These are phyloP conservation scores for Phytophthora tentaculata DNA, from an alignment of 352 stramenopile species.

Conservation along the genomic window DNA sequence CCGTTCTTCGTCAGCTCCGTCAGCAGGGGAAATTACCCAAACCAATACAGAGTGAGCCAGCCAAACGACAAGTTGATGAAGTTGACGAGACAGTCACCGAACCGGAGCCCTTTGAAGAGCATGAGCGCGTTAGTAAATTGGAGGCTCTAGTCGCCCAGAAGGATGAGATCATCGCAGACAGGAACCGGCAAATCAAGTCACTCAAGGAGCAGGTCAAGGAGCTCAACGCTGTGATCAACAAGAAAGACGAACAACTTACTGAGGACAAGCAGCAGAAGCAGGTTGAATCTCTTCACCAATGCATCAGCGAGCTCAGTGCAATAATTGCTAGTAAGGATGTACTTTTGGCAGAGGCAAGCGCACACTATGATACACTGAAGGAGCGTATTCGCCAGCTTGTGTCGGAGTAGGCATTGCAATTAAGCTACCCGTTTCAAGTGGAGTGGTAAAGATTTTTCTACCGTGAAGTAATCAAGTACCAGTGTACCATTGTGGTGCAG, in stretches of 20 bases:
- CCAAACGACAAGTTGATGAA: conserved; percentile 1
- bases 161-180: conserved; percentile 9
- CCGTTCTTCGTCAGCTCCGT: conserved; percentile 15
- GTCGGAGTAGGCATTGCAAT: conserved; percentile 7
- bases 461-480: conserved; percentile 16
- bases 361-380: conserved; percentile 13
- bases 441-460: conserved; percentile 11
- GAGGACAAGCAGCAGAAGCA: conserved; percentile 17
- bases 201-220: conserved; percentile 15
- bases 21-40: background rate
- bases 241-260: conserved; percentile 8
- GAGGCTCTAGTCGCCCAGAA: conserved; percentile 8
- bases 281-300: conserved; percentile 17
- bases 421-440: background rate
- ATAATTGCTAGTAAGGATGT: conserved; percentile 28
- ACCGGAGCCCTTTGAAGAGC: conserved; percentile 8
- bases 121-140: conserved; percentile 2
- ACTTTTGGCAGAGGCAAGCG: conserved; percentile 10
- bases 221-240: background rate
- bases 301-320: conserved; percentile 23
- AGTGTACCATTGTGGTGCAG: conserved; percentile 1
- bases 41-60: background rate
- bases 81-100: conserved; percentile 5
- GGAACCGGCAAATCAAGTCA: conserved; percentile 17
- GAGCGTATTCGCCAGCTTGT: conserved; percentile 14